Evolutionary conservation across 768 basidiomycete genomes (phyloP).

Genomic region (Lactarius hatsudake): DNA sequence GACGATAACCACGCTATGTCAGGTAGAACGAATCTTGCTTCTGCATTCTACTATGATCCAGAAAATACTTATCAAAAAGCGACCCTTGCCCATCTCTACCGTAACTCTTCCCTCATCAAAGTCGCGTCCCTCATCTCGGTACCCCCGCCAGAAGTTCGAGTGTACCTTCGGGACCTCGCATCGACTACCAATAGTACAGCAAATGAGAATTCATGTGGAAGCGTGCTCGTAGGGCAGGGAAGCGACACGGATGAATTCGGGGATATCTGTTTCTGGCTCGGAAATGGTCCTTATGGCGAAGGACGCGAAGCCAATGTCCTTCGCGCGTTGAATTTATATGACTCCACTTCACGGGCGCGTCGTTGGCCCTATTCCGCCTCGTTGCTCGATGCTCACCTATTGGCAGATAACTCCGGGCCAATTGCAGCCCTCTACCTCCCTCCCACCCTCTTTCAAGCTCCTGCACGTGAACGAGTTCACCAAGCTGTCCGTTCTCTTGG

Average conservation of each 20-base stretch:
- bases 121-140: conserved; percentile 22
- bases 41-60: conserved; percentile 18
- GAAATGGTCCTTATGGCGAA: conserved; percentile 38
- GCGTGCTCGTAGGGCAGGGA: conserved; percentile 50
- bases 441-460: conserved; percentile 20
- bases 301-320: conserved; percentile 37
- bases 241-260: conserved; percentile 58
- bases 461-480: conserved; percentile 16
- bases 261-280: conserved; percentile 54
- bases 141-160: conserved; percentile 19
- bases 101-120: conserved; percentile 23
- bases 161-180: conserved; percentile 35
- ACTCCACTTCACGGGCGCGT: conserved; percentile 21
- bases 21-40: conserved; percentile 11
- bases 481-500: conserved; percentile 23
- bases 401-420: conserved; percentile 20
- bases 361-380: conserved; percentile 2
- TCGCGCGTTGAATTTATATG: conserved; percentile 30
- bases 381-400: conserved; percentile 8
- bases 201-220: conserved; percentile 43
- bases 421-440: conserved; percentile 21
- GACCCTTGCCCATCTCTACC: conserved; percentile 24
- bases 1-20: conserved; percentile 3
- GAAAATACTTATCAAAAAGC: conserved; percentile 23
- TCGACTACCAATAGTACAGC: conserved; percentile 42